Conservation (phyloP, 176 grass and related monocot species). For the Phyllostachys edulis region DNA sequence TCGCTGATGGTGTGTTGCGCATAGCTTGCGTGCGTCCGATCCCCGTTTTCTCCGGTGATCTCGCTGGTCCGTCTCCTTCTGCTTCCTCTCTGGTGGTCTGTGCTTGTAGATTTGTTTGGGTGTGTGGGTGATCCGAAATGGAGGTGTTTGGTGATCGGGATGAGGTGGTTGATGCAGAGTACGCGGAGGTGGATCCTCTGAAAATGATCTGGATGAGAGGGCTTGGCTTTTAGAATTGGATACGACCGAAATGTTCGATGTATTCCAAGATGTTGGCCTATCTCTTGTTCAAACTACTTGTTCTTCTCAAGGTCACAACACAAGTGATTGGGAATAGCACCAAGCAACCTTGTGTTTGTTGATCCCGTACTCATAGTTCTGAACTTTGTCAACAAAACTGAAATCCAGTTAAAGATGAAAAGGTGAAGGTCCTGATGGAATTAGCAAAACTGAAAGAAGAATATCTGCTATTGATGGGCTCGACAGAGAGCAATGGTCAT, state of each 20-base stretch:
- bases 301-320: constrained; percentile 27
- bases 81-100: no score
- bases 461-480: constrained; percentile 54
- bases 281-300: constrained; percentile 33
- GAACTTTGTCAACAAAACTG: no score
- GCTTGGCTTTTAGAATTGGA: no score
- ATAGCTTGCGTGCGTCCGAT: not conserved
- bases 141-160: constrained; percentile 46
- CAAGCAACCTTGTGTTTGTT: no score
- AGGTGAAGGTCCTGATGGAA: constrained; percentile 81
- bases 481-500: constrained; percentile 21
- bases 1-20: not conserved
- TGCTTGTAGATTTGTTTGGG: constrained; percentile 15
- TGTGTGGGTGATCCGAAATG: constrained; percentile 42
- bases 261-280: constrained; percentile 75
- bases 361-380: no score
- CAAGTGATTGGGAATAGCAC: constrained; percentile 17
- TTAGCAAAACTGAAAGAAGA: constrained; percentile 89
- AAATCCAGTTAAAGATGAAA: constrained; percentile 94
- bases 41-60: constrained; percentile 21
- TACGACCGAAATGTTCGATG: no score
- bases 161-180: constrained; percentile 46
- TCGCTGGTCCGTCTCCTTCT: not conserved
- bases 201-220: no score
- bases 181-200: constrained; percentile 60